Evolutionary conservation across 179 eudicot species (phyloP).

Genomic region (Vitellaria paradoxa): DNA sequence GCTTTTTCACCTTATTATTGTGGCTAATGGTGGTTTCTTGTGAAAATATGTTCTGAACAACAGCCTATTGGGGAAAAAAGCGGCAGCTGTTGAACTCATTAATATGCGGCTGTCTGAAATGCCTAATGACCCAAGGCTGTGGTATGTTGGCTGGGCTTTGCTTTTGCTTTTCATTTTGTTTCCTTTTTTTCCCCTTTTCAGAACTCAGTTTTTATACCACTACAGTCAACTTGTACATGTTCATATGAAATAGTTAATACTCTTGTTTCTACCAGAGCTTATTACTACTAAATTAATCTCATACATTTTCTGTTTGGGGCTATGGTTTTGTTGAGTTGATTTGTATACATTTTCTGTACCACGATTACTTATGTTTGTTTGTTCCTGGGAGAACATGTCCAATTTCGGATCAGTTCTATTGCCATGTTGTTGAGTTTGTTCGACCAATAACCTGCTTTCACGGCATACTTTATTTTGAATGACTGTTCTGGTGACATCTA

Average conservation of each 20-base stretch:
- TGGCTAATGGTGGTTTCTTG: conserved; percentile 6
- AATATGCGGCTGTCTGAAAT: conserved; percentile 59
- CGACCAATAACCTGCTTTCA: too few species aligned
- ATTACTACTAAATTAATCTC: not conserved
- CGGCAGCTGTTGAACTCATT: conserved; percentile 87
- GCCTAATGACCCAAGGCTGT: conserved; percentile 79
- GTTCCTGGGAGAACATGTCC: too few species aligned
- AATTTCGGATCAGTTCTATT: too few species aligned
- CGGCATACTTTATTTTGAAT: too few species aligned
- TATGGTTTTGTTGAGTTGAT: not conserved
- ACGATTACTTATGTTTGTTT: not conserved
- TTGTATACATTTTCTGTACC: not conserved
- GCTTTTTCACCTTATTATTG: not conserved
- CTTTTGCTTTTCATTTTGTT: conserved; percentile 1
- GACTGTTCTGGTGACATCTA: too few species aligned
- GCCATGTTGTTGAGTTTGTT: too few species aligned
- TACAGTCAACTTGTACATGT: not conserved
- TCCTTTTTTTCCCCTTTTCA: not conserved
- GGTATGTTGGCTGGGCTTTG: conserved; percentile 46
- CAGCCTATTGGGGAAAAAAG: conserved; percentile 78
- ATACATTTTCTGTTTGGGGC: not conserved
- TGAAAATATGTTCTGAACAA: conserved; percentile 13
- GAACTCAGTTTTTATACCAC: not conserved
- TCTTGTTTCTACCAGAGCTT: conserved; percentile 1
- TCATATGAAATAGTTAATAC: not conserved